Base-by-base conservation (phyloP, 2,329 filamentous ascomycete species). In the Raffaelea deltoideospora region DNA sequence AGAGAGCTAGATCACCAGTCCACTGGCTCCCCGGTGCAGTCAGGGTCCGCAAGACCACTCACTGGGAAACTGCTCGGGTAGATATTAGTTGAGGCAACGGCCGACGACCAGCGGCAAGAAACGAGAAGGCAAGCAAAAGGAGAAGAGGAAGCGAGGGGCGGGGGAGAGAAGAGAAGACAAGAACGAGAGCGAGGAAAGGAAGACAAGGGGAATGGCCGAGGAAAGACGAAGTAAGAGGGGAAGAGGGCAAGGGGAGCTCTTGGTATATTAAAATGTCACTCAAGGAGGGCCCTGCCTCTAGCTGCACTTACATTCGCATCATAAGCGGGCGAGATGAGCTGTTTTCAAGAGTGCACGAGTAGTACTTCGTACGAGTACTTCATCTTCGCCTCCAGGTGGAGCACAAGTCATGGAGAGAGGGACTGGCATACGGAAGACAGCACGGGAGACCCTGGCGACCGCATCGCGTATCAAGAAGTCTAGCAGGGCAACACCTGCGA, bases 381-480 rank as follows among this genome's bases (percentile, higher is more conserved):
- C n/a, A n/a, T n/a, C n/a, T n/a, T n/a, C n/a, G n/a, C n/a, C n/a
- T n/a, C n/a, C n/a, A n/a, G n/a, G n/a, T n/a, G n/a, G n/a, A n/a
- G n/a, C n/a, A n/a, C n/a, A n/a, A n/a, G n/a, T n/a, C n/a, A n/a
- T n/a, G n/a, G n/a, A n/a, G n/a, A n/a, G n/a, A n/a, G n/a, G n/a
- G n/a, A n/a, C n/a, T n/a, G n/a, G n/a, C n/a, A n/a, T n/a, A n/a
- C n/a, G n/a, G n/a, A n/a, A n/a, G n/a, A n/a, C n/a, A n/a, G n/a
- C 46, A 45, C 43, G 42, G 43, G 45, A 43, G 41, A 48, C 42
- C 48, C 45, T 46, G 46, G 47, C 47, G 45, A 51, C 40, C 49
- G 47, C 48, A 53, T 51, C 45, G 45, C 46, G 47, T 50, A 48
- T 53, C 53, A 46, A 46, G 44, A 47, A 47, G 43, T 45, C 46